Evolutionary conservation across 352 stramenopile species (phyloP).

Genomic region (Halophytophthora batemanensis): DNA sequence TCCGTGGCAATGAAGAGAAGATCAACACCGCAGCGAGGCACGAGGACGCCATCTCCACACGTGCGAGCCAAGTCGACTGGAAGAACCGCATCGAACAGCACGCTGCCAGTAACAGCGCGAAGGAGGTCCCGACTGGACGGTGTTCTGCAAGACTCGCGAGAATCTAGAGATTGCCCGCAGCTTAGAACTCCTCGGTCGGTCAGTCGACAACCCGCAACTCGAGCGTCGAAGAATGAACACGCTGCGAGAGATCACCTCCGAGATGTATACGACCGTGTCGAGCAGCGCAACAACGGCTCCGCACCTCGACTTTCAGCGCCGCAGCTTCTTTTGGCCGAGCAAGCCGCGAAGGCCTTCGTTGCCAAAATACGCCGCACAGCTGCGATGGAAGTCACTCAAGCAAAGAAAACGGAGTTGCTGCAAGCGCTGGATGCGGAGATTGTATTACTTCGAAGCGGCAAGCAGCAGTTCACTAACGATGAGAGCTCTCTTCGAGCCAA

Average conservation of each 20-base stretch:
- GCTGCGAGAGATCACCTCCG: constrained; percentile 9
- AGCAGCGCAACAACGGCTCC: constrained; percentile 9
- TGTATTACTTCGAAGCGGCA: background rate
- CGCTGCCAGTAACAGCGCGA: constrained; percentile 2
- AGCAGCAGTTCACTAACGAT: background rate
- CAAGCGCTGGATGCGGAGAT: constrained; percentile 6
- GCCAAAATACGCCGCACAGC: constrained; percentile 15
- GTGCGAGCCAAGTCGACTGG: constrained; percentile 1
- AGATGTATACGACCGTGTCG: constrained; percentile 15
- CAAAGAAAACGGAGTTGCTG: constrained; percentile 5
- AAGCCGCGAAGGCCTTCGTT: constrained; percentile 17
- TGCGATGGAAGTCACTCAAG: constrained; percentile 9
- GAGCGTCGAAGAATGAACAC: constrained; percentile 1
- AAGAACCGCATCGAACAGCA: background rate
- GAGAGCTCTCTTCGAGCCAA: constrained; percentile 5
- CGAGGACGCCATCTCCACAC: constrained; percentile 8
- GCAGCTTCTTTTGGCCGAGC: constrained; percentile 9
- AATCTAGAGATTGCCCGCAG: background rate
- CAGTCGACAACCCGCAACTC: background rate
- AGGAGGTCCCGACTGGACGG: constrained; percentile 17
- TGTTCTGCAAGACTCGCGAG: constrained; percentile 17
- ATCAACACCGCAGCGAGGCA: background rate
- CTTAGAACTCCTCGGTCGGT: constrained; percentile 5
- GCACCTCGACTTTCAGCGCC: constrained; percentile 2
- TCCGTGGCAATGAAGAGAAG: constrained; percentile 7